A percentile compares a stretch with the other conserved stretches of the same genome.
Conservation (phyloP, 345 rosid species). For the Boechera divaricarpa region DNA sequence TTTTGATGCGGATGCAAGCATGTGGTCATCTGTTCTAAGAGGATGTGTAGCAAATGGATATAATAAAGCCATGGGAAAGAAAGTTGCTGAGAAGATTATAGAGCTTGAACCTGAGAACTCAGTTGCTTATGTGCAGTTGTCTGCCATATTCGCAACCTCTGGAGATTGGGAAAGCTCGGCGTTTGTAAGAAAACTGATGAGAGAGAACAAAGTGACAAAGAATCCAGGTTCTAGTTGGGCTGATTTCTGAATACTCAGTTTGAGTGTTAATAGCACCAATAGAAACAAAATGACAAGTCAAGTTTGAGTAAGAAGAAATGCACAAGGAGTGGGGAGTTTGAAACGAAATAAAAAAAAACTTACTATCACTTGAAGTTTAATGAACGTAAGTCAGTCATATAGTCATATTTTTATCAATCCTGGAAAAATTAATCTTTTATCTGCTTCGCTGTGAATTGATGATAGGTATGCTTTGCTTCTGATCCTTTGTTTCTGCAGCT, state of each 20-base stretch:
- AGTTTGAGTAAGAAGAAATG: slow-evolving; percentile 14
- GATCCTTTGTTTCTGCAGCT: slow-evolving; percentile 14
- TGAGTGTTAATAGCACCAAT: background rate
- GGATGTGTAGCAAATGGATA: slow-evolving; percentile 78
- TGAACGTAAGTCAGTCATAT: too few species aligned
- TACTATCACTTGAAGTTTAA: too few species aligned
- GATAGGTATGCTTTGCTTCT: background rate
- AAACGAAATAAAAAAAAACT: too few species aligned
- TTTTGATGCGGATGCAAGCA: slow-evolving; percentile 63
- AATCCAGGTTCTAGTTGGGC: slow-evolving; percentile 43
- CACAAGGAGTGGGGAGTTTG: background rate
- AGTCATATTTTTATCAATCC: too few species aligned
- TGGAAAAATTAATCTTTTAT: too few species aligned
- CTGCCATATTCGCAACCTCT: slow-evolving; percentile 64
- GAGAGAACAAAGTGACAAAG: slow-evolving; percentile 31
- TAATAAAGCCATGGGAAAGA: slow-evolving; percentile 65
- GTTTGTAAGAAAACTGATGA: slow-evolving; percentile 44
- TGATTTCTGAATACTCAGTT: slow-evolving; percentile 23
- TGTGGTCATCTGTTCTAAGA: slow-evolving; percentile 79
- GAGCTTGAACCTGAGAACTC: slow-evolving; percentile 83
- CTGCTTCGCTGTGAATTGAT: too few species aligned
- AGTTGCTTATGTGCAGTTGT: slow-evolving; percentile 74
- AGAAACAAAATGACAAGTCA: slow-evolving; percentile 9
- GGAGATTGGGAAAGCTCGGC: slow-evolving; percentile 89
- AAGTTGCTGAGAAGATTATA: slow-evolving; percentile 68